Percentiles rank a stretch among this genome's conserved stretches.
Conservation (phyloP, 2,329 filamentous ascomycete genomes). For the Alternaria postmessia region DNA sequence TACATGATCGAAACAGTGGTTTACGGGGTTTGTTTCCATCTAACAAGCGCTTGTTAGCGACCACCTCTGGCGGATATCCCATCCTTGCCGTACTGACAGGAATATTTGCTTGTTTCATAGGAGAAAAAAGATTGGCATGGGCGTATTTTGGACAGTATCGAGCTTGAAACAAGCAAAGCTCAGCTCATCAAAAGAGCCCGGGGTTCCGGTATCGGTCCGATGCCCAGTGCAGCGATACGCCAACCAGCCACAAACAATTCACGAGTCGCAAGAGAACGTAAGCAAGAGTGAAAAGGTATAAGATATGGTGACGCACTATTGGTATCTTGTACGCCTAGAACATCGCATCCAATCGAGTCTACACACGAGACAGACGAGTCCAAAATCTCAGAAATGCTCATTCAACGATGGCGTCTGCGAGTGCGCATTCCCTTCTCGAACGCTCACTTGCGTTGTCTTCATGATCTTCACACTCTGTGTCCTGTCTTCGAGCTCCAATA, state of each 20-base stretch:
- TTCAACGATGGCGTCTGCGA: neutral
- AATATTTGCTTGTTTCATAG: neutral
- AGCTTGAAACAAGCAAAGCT: neutral
- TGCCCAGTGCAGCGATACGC: neutral
- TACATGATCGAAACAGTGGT: neutral
- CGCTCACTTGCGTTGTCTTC: slow-evolving; percentile 14
- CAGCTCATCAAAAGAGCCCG: neutral
- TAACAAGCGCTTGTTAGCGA: neutral
- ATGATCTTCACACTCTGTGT: neutral
- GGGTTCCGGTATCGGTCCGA: neutral
- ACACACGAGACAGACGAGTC: neutral
- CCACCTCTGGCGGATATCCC: neutral
- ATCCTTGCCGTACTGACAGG: neutral
- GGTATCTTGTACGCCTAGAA: neutral
- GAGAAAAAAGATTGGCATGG: neutral
- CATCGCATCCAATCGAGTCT: neutral
- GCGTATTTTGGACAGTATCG: neutral
- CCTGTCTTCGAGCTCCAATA: slow-evolving; percentile 16
- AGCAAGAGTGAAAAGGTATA: neutral
- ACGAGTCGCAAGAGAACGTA: neutral
- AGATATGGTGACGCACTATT: neutral
- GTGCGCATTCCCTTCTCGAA: neutral
- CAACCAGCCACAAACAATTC: neutral
- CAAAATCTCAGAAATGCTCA: neutral
- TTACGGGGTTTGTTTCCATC: neutral